Percentiles rank a stretch among this genome's conserved stretches.
phyloP scores from a whole-genome alignment of 176 grass and related monocot genomes.

The Lolium rigidum region DNA sequence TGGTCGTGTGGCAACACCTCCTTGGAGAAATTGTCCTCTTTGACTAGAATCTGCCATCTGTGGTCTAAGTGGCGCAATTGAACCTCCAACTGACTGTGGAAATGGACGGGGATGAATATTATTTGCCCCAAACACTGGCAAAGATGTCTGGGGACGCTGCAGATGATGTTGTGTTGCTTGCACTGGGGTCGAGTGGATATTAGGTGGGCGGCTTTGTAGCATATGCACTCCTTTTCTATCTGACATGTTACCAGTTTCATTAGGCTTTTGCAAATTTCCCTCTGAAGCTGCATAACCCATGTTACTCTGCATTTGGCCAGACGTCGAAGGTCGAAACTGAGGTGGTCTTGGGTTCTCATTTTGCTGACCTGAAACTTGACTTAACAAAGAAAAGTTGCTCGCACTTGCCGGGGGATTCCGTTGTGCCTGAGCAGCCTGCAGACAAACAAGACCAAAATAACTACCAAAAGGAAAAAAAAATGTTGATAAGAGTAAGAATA shows the following conservation, averaged over 20 bases:
- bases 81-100: conserved; percentile 53
- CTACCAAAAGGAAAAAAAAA: conserved; percentile 42
- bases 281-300: neutral
- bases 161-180: conserved; percentile 59
- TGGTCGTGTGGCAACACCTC: conserved; percentile 46
- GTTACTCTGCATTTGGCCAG: conserved; percentile 60
- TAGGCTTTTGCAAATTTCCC: too few relatives aligned
- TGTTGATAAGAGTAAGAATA: conserved; percentile 34
- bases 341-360: conserved; percentile 46
- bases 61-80: conserved; percentile 56
- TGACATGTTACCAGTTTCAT: neutral
- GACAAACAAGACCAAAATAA: conserved; percentile 44
- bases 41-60: conserved; percentile 53
- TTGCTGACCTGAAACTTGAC: conserved; percentile 71
- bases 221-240: conserved; percentile 56
- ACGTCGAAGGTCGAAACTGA: conserved; percentile 56
- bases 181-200: conserved; percentile 39
- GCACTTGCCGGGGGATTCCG: conserved; percentile 50
- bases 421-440: conserved; percentile 57
- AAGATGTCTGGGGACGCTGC: conserved; percentile 67
- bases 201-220: conserved; percentile 49
- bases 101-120: conserved; percentile 58
- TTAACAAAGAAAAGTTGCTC: conserved; percentile 62
- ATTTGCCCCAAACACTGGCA: conserved; percentile 64
- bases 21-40: conserved; percentile 57